Base-by-base conservation (phyloP, 2,329 filamentous ascomycete species). In the Aspergillus persii region DNA sequence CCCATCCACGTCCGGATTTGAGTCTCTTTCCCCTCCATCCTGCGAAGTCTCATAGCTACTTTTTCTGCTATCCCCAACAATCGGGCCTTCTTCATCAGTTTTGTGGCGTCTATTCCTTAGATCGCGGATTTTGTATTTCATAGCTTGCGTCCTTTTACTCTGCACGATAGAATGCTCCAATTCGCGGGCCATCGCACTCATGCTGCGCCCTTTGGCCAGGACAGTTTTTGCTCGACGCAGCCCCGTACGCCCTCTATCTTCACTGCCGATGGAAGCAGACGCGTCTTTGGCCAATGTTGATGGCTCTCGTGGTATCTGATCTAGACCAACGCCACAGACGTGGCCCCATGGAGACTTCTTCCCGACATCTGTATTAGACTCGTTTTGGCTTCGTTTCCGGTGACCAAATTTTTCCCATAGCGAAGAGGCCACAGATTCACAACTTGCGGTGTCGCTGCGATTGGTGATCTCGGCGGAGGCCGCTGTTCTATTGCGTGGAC, bases 321-420 rank as follows among this genome's bases (percentile, higher is more conserved):
- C 50, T 31, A 58, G 53, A 46, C 57, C 56, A 27, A 61, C 61
- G 54, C 61, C 60, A 27, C 60, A 60, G 39, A 61, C 63, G 49
- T 60, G 63, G 33, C 58, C 58, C 63, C 63, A 66, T 27, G 60
- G 63, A 5, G 59, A 50, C 27, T 59, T 59, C 27, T 48, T 29
- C 8, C 56, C 55, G 3, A 36, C 36, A 33, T 44, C 47, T 18
- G 47, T 27, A 6, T n/a, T 51, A 4, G 15, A 12, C 33, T 58
- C 58, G 33, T 53, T 52, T 8, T 58, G 53, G 9, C 53, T 48
- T 33, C 58, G 63, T 48, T 56, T 64, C 44, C 41, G 55, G n/a
- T 55, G 58, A 47, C 59, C 30, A 23, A 68, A 29, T 33, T 61
- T 64, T 12, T 61, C 58, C 65, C 69, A 70, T 30, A 67, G 54